Evolutionary conservation across 1,284 basidiomycete genomes (phyloP), one percentile per base, ranked within the genome.

Genomic region (Microbotryum intermedium): DNA sequence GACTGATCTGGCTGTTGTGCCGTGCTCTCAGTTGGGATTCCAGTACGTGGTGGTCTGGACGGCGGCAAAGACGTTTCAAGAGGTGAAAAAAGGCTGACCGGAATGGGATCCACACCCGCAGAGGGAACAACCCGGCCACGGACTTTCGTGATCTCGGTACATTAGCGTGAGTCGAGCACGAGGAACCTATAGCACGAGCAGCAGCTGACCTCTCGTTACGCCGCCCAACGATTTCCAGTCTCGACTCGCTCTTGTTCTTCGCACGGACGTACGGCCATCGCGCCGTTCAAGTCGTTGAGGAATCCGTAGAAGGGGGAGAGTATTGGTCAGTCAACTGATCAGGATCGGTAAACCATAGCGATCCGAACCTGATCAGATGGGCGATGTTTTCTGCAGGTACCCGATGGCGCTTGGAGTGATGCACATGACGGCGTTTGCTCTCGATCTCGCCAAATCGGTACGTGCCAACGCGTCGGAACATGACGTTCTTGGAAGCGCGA

Each of bases 381-480:
- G n/a, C n/a, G n/a, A n/a, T n/a, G n/a, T n/a, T n/a, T n/a, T n/a
- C n/a, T n/a, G 29, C 50, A 65, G 66, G 66, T 68, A 68, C 29
- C 66, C 66, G 1, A 53, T 66, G 44, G 66, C 64, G 0, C 61
- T 68, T 10, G 66, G 61, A 0, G 54, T 57, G 18, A 63, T 68
- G 4, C 66, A 68, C 50, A 63, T 68, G 64, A 61, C 64, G 2
- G 53, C 61, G 1, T 65, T 65, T 29, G 57, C 61, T 0, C 64
- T 68, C 44, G 59, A 65, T 18, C 57, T 65, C 16, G 65, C 54
- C 1, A 29, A 25, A 2, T 50, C 47, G 2, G 57, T 57, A 26
- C 16, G 62, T 20, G 6, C 2, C 11, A 5, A 21, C 28, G n/a
- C 25, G 20, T 4, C 25, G 1, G 25, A 21, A 9, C 8, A 26